A percentile compares a stretch with the other conserved stretches of the same genome.
phyloP scores from a whole-genome alignment of 352 stramenopile species.

The Globisporangium lucens region DNA sequence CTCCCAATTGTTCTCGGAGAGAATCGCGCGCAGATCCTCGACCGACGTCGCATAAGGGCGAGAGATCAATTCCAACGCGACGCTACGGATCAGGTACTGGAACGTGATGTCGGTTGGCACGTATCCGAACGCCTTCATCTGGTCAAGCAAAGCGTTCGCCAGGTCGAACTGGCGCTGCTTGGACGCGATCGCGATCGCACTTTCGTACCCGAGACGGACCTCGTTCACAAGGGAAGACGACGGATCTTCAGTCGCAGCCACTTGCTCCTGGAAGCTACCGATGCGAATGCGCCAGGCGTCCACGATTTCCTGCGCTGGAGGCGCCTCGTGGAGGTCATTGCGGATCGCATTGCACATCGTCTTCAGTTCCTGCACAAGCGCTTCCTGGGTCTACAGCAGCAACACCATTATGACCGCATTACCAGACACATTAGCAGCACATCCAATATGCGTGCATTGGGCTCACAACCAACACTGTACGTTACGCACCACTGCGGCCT shows the following conservation, averaged over 20 bases:
- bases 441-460: background rate
- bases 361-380: slow-evolving; percentile 39
- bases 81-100: slow-evolving; percentile 49
- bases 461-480: background rate
- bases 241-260: background rate
- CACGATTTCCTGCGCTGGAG: slow-evolving; percentile 25
- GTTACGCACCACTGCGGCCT: slow-evolving; percentile 11
- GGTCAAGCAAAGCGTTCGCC: slow-evolving; percentile 31
- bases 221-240: slow-evolving; percentile 24
- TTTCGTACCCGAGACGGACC: slow-evolving; percentile 51
- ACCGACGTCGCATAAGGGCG: slow-evolving; percentile 24
- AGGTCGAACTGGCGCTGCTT: slow-evolving; percentile 71
- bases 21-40: slow-evolving; percentile 31
- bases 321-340: slow-evolving; percentile 38
- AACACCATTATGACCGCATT: background rate
- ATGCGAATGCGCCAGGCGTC: slow-evolving; percentile 35
- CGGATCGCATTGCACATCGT: slow-evolving; percentile 51
- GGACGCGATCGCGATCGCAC: slow-evolving; percentile 59
- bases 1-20: slow-evolving; percentile 38
- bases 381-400: slow-evolving; percentile 16
- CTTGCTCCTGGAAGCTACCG: slow-evolving; percentile 23
- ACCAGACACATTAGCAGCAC: background rate
- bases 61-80: slow-evolving; percentile 42
- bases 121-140: slow-evolving; percentile 46
- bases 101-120: slow-evolving; percentile 35